These are phyloP conservation scores for Aspergillus caelatus DNA, from an alignment of 2,329 filamentous ascomycete genomes.

Conservation along the genomic window DNA sequence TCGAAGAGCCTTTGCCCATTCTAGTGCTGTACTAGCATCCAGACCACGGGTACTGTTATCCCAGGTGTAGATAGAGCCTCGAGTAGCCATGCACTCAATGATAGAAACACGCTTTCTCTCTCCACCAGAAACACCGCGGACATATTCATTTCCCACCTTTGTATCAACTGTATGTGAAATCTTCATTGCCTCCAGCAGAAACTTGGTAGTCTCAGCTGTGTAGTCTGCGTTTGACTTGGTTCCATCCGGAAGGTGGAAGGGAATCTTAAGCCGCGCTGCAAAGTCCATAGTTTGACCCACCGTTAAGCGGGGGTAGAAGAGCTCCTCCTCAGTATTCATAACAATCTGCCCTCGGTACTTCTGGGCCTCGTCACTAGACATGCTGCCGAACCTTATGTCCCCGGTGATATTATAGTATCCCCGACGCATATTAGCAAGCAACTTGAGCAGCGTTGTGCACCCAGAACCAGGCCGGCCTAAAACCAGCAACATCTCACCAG, in stretches of 20 bases:
- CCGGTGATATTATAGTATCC: constrained; percentile 63
- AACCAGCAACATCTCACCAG: constrained; percentile 72
- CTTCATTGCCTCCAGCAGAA: constrained; percentile 3
- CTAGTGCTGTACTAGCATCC: constrained; percentile 66
- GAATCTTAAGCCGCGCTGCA: constrained; percentile 9
- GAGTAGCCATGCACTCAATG: constrained; percentile 62
- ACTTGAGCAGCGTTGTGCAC: constrained; percentile 71
- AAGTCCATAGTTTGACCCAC: constrained; percentile 54
- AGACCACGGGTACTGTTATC: constrained; percentile 66
- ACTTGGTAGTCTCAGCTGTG: not conserved
- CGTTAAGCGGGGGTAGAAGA: constrained; percentile 53
- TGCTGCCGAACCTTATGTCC: constrained; percentile 58
- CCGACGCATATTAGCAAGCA: constrained; percentile 65
- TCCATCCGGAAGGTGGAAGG: constrained; percentile 1
- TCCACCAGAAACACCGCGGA: constrained; percentile 67
- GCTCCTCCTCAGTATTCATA: constrained; percentile 55
- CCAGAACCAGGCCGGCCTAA: constrained; percentile 70
- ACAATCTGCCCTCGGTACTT: constrained; percentile 59
- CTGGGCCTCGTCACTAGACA: constrained; percentile 44
- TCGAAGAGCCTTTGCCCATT: constrained; percentile 64
- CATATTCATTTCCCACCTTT: constrained; percentile 64
- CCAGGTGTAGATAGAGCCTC: constrained; percentile 64
- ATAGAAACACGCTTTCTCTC: constrained; percentile 71
- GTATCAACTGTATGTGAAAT: constrained; percentile 47
- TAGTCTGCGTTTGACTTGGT: constrained; percentile 1